Percentiles rank a stretch among this genome's conserved stretches.
Evolutionary conservation across 441 rosid genomes (phyloP).

Genomic region (Mallotus japonicus): DNA sequence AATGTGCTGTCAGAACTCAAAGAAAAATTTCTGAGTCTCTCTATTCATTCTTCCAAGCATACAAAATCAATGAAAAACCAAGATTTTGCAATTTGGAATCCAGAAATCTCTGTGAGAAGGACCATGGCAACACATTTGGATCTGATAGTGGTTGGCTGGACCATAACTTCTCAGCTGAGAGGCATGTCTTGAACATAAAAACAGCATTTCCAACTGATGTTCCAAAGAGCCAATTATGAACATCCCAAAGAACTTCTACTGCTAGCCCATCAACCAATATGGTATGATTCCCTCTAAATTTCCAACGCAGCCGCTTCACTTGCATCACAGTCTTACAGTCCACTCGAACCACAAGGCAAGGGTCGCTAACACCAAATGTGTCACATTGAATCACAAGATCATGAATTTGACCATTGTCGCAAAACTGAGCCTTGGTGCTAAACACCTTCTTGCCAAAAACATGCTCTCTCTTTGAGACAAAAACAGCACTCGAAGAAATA

Average conservation of each 20-base stretch:
- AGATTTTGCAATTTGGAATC: conserved; percentile 60
- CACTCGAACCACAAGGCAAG: conserved; percentile 58
- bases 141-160: conserved; percentile 50
- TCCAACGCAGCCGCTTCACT: conserved; percentile 73
- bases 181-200: conserved; percentile 80
- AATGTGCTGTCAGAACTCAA: conserved; percentile 45
- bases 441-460: conserved; percentile 58
- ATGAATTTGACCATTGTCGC: conserved; percentile 50
- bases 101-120: conserved; percentile 62
- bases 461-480: conserved; percentile 61
- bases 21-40: conserved; percentile 35
- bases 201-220: conserved; percentile 64
- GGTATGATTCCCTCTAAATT: conserved; percentile 78
- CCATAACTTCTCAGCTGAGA: conserved; percentile 61
- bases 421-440: conserved; percentile 53
- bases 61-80: conserved; percentile 70
- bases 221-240: conserved; percentile 80
- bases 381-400: conserved; percentile 70
- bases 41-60: conserved; percentile 89
- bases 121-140: conserved; percentile 46
- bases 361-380: conserved; percentile 44
- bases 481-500: conserved; percentile 37
- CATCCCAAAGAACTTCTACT: conserved; percentile 83
- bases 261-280: conserved; percentile 66
- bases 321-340: conserved; percentile 71